Evolutionary conservation across 2,329 filamentous ascomycete genomes (phyloP).

Genomic region (Stachybotrys chlorohalonatus): DNA sequence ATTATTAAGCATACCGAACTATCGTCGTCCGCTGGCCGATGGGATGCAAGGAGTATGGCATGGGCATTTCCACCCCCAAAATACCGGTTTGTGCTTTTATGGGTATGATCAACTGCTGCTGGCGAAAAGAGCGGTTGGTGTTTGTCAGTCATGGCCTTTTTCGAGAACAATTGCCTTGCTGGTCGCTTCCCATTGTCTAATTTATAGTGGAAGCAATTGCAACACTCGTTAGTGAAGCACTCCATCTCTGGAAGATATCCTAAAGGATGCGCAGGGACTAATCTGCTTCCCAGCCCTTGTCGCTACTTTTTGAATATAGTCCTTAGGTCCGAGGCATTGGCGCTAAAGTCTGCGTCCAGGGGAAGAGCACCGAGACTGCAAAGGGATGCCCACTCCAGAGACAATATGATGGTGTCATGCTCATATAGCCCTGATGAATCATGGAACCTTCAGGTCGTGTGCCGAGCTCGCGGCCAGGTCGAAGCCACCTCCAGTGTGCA

Average conservation of each 20-base stretch:
- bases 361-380: neutral
- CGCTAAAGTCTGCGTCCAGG: neutral
- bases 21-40: too few species aligned
- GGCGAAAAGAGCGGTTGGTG: too few species aligned
- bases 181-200: too few species aligned
- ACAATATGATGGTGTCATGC: neutral
- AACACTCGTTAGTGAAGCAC: neutral
- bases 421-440: neutral
- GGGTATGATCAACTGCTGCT: too few species aligned
- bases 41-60: too few species aligned
- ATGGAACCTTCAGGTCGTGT: neutral
- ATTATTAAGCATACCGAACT: neutral
- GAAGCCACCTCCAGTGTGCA: neutral
- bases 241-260: neutral
- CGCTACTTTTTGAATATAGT: neutral
- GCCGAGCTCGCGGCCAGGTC: neutral
- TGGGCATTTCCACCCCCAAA: too few species aligned
- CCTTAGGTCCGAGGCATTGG: neutral
- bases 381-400: neutral
- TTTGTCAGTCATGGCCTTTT: too few species aligned
- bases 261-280: neutral
- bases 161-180: too few species aligned
- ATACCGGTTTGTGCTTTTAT: too few species aligned
- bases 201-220: neutral
- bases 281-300: neutral